Base-by-base conservation (phyloP, 192 early-diverging fungal species). In the Spinellus fusiger region DNA sequence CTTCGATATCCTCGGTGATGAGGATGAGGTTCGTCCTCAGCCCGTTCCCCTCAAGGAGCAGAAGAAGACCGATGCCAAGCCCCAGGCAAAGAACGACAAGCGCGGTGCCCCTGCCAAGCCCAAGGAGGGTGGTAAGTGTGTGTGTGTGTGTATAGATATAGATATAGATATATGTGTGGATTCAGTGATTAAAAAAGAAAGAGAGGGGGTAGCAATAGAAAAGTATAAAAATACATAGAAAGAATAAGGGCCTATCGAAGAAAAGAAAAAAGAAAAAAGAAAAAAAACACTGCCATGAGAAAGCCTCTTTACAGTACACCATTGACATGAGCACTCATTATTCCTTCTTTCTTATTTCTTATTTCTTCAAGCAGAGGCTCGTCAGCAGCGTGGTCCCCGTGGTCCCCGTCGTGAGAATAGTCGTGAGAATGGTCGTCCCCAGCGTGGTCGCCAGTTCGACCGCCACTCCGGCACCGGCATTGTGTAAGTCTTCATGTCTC, bases 381-480 rank as follows among this genome's bases (percentile, higher is more conserved):
- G 65, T 73, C 77, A 53, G 28, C 65, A 23, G 68, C 51, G 70
- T 70, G 74, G 50, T 59, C 64, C 57, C 56, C 77, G 81, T 48
- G 83, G 76, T 37, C 66, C 77, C 56, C 74, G 74, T 33, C 75
- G 86, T 35, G 53, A 69, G 38, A 50, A 54, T 47, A 80, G 80
- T 25, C 73, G 81, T 46, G 54, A 62, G 61, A 38, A 63, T 27
- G 61, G 61, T 63, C 34, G 52, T 27, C 69, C 40, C 46, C 49
- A 68, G 33, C 81, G 83, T 69, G 84, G 88, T 2, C 86, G 89
- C 57, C 83, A 87, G 74, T 89, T 84, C 70, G 93, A 97, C 73
- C 89, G 93, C 68, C 92, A 91, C 82, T 85, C 80, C 70, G 88
- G 72, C 51, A 89, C 88, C n/a, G 90, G 86, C 40, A 73, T 84